These are phyloP conservation scores for Auxenochlorella pyrenoidosa DNA, from an alignment of 139 green algal genomes.

Conservation along the genomic window DNA sequence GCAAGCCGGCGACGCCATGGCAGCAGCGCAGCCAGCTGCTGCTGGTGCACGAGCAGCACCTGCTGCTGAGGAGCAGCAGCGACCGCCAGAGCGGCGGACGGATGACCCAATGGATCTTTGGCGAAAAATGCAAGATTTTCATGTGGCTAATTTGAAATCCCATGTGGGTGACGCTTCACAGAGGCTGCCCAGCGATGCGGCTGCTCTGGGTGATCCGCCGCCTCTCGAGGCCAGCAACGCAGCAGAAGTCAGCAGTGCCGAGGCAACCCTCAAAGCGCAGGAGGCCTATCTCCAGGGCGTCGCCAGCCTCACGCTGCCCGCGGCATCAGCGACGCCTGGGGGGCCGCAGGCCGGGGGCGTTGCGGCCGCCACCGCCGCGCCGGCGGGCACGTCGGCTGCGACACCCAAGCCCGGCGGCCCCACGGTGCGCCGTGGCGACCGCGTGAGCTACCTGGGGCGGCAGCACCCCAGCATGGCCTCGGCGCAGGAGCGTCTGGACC, in stretches of 20 bases:
- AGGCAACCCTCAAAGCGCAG: background rate
- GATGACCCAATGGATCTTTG: too few species aligned
- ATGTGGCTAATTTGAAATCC: too few species aligned
- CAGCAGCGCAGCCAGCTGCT: background rate
- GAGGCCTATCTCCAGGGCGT: background rate
- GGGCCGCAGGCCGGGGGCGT: background rate
- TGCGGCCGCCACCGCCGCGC: background rate
- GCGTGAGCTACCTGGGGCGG: constrained; percentile 12
- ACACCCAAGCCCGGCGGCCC: background rate
- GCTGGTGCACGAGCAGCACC: too few species aligned
- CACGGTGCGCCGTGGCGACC: background rate
- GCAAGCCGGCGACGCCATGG: background rate
- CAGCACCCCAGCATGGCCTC: background rate
- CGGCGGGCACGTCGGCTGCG: background rate
- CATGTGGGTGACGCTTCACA: too few species aligned
- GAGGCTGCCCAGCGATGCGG: background rate
- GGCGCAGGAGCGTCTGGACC: constrained; percentile 15
- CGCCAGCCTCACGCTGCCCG: background rate
- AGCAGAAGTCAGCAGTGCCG: background rate
- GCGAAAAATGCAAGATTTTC: too few species aligned
- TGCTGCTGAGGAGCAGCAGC: too few species aligned
- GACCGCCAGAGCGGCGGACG: too few species aligned
- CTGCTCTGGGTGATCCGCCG: too few species aligned
- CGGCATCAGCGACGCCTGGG: background rate
- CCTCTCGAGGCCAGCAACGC: background rate